Percentiles rank a stretch among this genome's conserved stretches.
phyloP scores from a whole-genome alignment of 129 eudicot genomes.

The Centaurea solstitialis region DNA sequence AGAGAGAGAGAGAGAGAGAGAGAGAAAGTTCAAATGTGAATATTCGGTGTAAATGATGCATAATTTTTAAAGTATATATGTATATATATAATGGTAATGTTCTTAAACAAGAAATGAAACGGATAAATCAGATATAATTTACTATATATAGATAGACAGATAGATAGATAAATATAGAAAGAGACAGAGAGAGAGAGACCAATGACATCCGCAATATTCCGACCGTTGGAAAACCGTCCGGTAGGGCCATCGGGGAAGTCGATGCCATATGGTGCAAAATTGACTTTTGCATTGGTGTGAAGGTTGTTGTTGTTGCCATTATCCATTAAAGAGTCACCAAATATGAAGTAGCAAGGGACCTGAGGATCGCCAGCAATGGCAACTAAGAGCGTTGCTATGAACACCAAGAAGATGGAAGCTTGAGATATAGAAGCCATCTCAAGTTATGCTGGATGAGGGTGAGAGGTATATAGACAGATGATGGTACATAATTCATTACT shows the following conservation, averaged over 20 bases:
- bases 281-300: constrained; percentile 48
- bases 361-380: constrained; percentile 20
- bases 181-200: constrained; percentile 22
- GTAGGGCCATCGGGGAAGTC: constrained; percentile 63
- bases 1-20: too few species aligned
- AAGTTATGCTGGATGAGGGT: background rate
- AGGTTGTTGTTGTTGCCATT: constrained; percentile 70
- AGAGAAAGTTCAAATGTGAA: too few species aligned
- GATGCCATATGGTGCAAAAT: constrained; percentile 63
- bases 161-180: background rate
- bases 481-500: background rate
- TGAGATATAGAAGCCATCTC: background rate
- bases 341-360: constrained; percentile 60
- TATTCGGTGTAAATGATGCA: too few species aligned
- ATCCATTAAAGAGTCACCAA: constrained; percentile 69
- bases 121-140: too few species aligned
- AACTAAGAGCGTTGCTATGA: too few species aligned
- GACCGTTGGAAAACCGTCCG: constrained; percentile 69
- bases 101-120: background rate
- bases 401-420: background rate
- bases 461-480: background rate
- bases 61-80: too few species aligned
- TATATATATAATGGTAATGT: too few species aligned
- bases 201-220: constrained; percentile 42
- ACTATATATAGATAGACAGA: background rate